Percentiles rank a stretch among this genome's conserved stretches.
Conservation (phyloP, 768 basidiomycete species). For the Royoungia palumana region DNA sequence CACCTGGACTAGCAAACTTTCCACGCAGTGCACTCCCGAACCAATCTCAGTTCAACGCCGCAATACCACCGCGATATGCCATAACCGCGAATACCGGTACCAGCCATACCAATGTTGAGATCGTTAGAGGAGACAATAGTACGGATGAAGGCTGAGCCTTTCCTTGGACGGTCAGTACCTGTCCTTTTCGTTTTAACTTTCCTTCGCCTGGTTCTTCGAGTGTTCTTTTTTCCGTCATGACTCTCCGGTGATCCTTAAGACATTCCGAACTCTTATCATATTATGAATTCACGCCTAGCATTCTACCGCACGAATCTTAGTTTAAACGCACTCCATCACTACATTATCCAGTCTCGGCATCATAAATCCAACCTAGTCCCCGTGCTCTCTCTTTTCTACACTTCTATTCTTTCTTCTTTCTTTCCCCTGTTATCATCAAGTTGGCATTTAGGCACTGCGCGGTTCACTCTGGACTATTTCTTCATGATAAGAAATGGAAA, state of each 20-base stretch:
- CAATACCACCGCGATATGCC: constrained; percentile 27
- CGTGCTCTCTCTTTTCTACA: constrained; percentile 5
- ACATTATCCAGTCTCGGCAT: constrained; percentile 27
- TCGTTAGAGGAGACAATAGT: constrained; percentile 9
- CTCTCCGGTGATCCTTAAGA: constrained; percentile 14
- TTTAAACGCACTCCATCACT: constrained; percentile 10
- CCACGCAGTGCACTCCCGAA: constrained; percentile 56
- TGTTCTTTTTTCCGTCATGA: not conserved
- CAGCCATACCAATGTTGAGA: constrained; percentile 16
- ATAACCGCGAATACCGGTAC: constrained; percentile 1
- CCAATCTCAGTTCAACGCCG: constrained; percentile 44
- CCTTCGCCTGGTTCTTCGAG: not conserved
- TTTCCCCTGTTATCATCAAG: constrained; percentile 5
- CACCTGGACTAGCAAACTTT: constrained; percentile 29
- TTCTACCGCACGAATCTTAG: constrained; percentile 18
- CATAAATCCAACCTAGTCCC: constrained; percentile 27
- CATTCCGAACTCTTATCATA: constrained; percentile 9
- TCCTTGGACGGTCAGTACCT: constrained; percentile 15
- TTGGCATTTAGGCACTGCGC: constrained; percentile 16
- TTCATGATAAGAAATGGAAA: constrained; percentile 9
- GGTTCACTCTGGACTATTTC: constrained; percentile 13
- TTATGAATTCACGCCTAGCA: constrained; percentile 13
- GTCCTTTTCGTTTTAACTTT: not conserved
- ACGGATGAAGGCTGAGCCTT: constrained; percentile 33
- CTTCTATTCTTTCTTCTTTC: not conserved